phyloP scores from a whole-genome alignment of 176 grass and related monocot genomes.

The Lolium rigidum region DNA sequence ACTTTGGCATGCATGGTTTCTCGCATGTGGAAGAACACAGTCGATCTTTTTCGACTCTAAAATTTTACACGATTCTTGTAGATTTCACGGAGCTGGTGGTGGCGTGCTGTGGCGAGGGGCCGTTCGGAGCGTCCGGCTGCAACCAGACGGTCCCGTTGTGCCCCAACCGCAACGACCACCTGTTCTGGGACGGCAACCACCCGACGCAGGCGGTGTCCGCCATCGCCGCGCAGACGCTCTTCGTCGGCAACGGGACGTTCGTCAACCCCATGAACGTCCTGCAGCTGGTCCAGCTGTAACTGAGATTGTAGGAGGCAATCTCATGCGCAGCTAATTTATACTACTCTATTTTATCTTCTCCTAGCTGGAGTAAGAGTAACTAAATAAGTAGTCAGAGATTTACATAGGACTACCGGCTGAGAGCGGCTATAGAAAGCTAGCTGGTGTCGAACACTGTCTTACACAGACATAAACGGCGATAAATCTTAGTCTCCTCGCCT shows the following conservation, averaged over 20 bases:
- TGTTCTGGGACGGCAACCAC: slow-evolving; percentile 72
- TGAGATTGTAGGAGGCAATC: background rate
- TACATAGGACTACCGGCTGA: background rate
- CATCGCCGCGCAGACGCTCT: slow-evolving; percentile 55
- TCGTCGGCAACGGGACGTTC: slow-evolving; percentile 39
- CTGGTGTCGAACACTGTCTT: background rate
- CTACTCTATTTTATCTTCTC: background rate
- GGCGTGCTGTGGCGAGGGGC: slow-evolving; percentile 58
- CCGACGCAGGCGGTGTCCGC: slow-evolving; percentile 45
- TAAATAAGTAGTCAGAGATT: slow-evolving; percentile 29
- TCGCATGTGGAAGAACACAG: background rate
- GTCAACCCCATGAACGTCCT: slow-evolving; percentile 54
- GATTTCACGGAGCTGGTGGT: slow-evolving; percentile 48
- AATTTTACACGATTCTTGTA: background rate
- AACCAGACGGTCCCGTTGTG: slow-evolving; percentile 40
- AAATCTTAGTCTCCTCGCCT: background rate
- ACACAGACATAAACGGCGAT: background rate
- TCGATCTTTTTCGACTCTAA: background rate
- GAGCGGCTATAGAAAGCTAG: background rate
- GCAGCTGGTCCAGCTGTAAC: slow-evolving; percentile 42
- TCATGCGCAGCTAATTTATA: background rate
- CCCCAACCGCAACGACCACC: slow-evolving; percentile 27
- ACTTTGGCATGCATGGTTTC: background rate
- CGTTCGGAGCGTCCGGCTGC: slow-evolving; percentile 29
- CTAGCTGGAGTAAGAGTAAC: background rate